Base-by-base conservation (phyloP, 2,329 filamentous ascomycete species). In the Phialocephala sp. region DNA sequence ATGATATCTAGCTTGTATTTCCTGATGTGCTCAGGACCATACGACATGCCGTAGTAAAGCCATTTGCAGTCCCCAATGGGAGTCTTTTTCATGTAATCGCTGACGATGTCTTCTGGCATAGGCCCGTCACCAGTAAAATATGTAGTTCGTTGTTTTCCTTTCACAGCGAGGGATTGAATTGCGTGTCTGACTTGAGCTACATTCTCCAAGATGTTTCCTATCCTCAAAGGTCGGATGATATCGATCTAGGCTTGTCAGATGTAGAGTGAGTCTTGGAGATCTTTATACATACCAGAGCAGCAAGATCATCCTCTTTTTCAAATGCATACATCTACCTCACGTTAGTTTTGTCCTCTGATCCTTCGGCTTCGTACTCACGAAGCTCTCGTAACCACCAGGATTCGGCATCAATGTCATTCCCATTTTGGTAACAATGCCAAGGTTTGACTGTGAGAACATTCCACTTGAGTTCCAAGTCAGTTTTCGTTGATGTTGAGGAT, bases 401-500 rank as follows among this genome's bases (percentile, higher is more conserved):
- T 84, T 83, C 0, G 80, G 80, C 84, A 85, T 85, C 47, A 86
- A 76, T 47, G 43, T 59, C 60, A 59, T 54, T 1, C 84, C 84
- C 79, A 86, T 82, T 73, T 86, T 85, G 2, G 82, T 83, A 11
- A 84, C 81, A 35, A 85, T 81, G 45, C 83, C 84, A 20, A 83
- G 78, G 65, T 83, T 84, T n/a, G 79, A 80, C 70, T 85, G 83
- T 0, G 80, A 79, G 68, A 86, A 86, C 11, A 85, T 77, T 2
- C 81, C 81, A 65, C 50, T 54, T 11, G n/a, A 4, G 3, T 18
- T 15, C 27, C 27, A 32, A 32, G 50, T 54, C 14, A 54, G 50
- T 27, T 5, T 5, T 14, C 15, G 3, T 14, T 14, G 3, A 18
- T 24, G 9, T 27, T 14, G 20, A 15, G 22, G 22, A 11, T 24